Evolutionary conservation across 176 grass and related monocot species (phyloP).

Genomic region (Oryza rufipogon): DNA sequence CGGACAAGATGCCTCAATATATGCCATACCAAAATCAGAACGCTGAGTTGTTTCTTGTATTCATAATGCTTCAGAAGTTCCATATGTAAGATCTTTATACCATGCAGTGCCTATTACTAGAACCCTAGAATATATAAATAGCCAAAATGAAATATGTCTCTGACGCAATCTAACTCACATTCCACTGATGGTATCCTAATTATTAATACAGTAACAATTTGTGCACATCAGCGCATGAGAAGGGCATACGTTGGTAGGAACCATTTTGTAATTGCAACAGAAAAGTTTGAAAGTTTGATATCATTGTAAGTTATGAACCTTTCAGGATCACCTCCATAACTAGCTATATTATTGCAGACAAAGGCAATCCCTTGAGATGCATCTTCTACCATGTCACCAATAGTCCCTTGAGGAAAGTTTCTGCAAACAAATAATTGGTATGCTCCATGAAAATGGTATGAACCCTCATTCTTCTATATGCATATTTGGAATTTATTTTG

Average conservation of each 20-base stretch:
- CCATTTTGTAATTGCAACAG: background rate
- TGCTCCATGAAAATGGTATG: conserved; percentile 34
- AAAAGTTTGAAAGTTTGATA: background rate
- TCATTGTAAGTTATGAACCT: conserved; percentile 57
- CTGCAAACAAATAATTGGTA: conserved; percentile 52
- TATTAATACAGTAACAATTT: background rate
- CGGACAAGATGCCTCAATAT: conserved; percentile 29
- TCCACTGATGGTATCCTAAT: background rate
- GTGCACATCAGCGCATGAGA: background rate
- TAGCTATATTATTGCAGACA: conserved; percentile 81
- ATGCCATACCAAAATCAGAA: background rate
- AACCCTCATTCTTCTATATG: conserved; percentile 8
- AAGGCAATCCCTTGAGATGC: conserved; percentile 81
- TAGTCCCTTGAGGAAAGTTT: conserved; percentile 98
- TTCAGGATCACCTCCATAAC: conserved; percentile 86
- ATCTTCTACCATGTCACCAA: conserved; percentile 89
- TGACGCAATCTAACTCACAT: background rate
- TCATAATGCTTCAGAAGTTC: conserved; percentile 19
- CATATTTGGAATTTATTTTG: conserved; percentile 3
- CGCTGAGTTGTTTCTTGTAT: background rate
- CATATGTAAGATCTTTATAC: background rate
- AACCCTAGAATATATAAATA: background rate
- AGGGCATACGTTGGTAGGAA: background rate
- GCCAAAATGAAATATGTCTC: conserved; percentile 17
- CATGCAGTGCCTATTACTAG: background rate